Evolutionary conservation across 768 basidiomycete species (phyloP).

Genomic region (Pleurotus tuber-regium): DNA sequence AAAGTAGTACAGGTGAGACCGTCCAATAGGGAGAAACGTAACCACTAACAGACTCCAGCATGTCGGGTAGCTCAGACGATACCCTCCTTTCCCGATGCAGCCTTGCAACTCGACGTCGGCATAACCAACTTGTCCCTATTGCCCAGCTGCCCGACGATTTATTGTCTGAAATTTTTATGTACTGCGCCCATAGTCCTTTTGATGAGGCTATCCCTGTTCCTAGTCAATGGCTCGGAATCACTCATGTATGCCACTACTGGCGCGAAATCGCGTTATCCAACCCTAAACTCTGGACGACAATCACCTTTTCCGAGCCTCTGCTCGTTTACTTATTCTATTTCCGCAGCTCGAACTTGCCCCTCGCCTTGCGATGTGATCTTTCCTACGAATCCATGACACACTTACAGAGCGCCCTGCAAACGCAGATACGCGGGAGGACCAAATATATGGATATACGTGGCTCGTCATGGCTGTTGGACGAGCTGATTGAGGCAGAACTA

Average conservation of each 20-base stretch:
- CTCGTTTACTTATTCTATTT: background rate
- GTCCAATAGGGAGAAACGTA: no score
- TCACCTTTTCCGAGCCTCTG: background rate
- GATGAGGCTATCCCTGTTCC: no score
- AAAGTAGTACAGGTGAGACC: no score
- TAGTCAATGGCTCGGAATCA: background rate
- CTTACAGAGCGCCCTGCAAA: background rate
- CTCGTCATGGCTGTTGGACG: background rate
- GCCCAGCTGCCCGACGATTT: background rate
- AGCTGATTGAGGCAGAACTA: background rate
- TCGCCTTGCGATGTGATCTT: background rate
- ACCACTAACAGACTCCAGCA: no score
- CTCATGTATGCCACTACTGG: slow-evolving; percentile 4
- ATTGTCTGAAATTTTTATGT: background rate
- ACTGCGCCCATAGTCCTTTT: background rate
- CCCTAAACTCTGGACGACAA: background rate
- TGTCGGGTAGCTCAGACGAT: no score
- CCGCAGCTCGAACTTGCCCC: background rate
- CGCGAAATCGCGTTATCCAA: background rate
- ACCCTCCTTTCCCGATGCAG: no score
- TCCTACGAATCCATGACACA: background rate
- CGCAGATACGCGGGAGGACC: background rate
- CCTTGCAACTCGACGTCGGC: no score
- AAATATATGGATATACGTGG: background rate
- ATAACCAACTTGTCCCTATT: no score